Evolutionary conservation across 371 early-diverging fungal genomes (phyloP).

Genomic region (Mucor velutinosus): DNA sequence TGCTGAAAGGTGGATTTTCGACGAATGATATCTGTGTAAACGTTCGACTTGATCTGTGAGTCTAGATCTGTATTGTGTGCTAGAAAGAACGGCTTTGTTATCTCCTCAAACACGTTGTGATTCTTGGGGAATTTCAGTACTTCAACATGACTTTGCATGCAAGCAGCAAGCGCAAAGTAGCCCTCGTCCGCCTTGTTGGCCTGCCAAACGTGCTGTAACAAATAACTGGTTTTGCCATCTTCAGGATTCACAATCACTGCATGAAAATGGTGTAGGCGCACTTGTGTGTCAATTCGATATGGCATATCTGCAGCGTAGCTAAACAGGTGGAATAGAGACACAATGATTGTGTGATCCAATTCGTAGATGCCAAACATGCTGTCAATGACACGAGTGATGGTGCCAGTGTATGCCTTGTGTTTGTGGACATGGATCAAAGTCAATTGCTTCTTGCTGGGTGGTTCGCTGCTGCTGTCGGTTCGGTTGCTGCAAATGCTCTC

Average conservation of each 20-base stretch:
- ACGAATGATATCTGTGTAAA: neutral
- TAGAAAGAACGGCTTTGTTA: neutral
- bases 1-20: neutral
- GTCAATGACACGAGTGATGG: constrained; percentile 36
- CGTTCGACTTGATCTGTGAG: neutral
- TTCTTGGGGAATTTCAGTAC: neutral
- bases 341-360: constrained; percentile 15
- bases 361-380: constrained; percentile 36
- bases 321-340: constrained; percentile 26
- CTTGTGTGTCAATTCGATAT: constrained; percentile 20
- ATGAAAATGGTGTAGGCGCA: constrained; percentile 26
- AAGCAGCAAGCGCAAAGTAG: constrained; percentile 15
- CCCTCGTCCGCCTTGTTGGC: neutral
- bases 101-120: neutral
- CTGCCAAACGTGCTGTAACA: constrained; percentile 5
- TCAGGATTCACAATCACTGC: neutral
- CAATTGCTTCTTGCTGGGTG: neutral
- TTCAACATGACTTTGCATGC: constrained; percentile 21
- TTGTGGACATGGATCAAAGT: neutral
- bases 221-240: neutral
- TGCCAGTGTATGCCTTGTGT: constrained; percentile 2
- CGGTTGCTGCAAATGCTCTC: neutral
- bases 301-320: constrained; percentile 20
- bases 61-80: neutral
- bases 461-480: neutral